These are phyloP conservation scores for Rhodotorula mucilaginosa DNA, from an alignment of 1,284 basidiomycete species.

Conservation along the genomic window DNA sequence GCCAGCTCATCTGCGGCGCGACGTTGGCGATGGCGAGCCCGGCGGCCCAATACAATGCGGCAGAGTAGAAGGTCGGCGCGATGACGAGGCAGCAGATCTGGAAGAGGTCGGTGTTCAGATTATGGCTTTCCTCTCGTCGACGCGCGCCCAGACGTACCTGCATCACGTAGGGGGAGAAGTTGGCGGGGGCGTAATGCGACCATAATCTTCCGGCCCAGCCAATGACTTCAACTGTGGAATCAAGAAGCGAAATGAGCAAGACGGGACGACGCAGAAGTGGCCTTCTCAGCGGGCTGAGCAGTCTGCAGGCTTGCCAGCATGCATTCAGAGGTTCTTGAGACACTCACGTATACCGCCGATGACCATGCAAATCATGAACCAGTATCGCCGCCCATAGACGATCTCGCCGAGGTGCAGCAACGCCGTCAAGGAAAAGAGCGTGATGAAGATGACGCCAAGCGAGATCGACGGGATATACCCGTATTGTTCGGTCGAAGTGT, in stretches of 20 bases:
- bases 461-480: background rate
- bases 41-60: conserved; percentile 48
- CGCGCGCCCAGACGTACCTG: background rate
- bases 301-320: too few relatives aligned
- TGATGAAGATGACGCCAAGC: conserved; percentile 15
- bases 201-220: conserved; percentile 14
- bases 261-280: too few relatives aligned
- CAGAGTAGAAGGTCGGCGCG: conserved; percentile 49
- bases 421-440: background rate
- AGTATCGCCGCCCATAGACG: conserved; percentile 4
- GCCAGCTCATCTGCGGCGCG: conserved; percentile 42
- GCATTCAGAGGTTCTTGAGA: too few relatives aligned
- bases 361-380: conserved; percentile 13
- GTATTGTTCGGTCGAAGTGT: background rate
- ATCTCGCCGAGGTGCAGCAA: conserved; percentile 11
- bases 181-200: conserved; percentile 9
- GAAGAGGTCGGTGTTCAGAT: background rate
- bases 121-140: background rate
- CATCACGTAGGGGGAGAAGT: conserved; percentile 13
- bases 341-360: conserved; percentile 11
- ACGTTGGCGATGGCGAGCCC: conserved; percentile 48
- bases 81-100: conserved; percentile 43
- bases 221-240: conserved; percentile 17
- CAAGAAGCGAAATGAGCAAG: background rate
- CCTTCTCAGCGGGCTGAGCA: background rate